Evolutionary conservation across 1,284 basidiomycete species (phyloP), one percentile per base, ranked within the genome.

Genomic region (Apiotrichum veenhuisii): DNA sequence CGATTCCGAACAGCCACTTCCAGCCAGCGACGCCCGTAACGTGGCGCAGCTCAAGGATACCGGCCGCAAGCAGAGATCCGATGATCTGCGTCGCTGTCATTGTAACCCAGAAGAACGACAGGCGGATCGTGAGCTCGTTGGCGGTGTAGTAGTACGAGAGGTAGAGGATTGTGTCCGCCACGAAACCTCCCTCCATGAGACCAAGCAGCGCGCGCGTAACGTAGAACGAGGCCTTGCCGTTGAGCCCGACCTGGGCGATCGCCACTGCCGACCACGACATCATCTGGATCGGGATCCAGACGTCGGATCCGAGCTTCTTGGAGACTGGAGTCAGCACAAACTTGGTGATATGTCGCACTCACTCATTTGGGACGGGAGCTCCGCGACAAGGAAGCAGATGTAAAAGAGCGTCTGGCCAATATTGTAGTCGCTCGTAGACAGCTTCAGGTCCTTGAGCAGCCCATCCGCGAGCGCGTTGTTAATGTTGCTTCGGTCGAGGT

Each of bases 131-230:
- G 37, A 79, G 66, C 55, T 79, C 77, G 18, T 27, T 59, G 36
- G 50, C 43, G 38, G 54, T 70, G 58, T 72, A 78, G 60, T 65
- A 79, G 59, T 78, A 78, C 20, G 61, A 67, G 4, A 78, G 57
- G 60, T 77, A 79, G 4, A 78, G 59, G 44, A 78, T 68, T 22
- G 67, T 64, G 55, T 76, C 75, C 0, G 77, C 71, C 15, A 80
- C 69, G 52, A 78, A 77, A 0, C 76, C 76, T 1, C 62, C 72
- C 59, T 77, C 73, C 58, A 61, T 36, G 33, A 73, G 58, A 20
- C 74, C 71, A 20, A 78, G 67, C 20, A 76, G 52, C 46, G 67
- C 68, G 42, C 75, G 64, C n/a, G 72, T 66, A 18, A 66, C 67
- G 50, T 66, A 68, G 65, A 74, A 77, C 2, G 63, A 65, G 0